Percentiles rank a stretch among this genome's conserved stretches.
Evolutionary conservation across 2,329 filamentous ascomycete genomes (phyloP).

Genomic region (Alternaria hordeiaustralica): DNA sequence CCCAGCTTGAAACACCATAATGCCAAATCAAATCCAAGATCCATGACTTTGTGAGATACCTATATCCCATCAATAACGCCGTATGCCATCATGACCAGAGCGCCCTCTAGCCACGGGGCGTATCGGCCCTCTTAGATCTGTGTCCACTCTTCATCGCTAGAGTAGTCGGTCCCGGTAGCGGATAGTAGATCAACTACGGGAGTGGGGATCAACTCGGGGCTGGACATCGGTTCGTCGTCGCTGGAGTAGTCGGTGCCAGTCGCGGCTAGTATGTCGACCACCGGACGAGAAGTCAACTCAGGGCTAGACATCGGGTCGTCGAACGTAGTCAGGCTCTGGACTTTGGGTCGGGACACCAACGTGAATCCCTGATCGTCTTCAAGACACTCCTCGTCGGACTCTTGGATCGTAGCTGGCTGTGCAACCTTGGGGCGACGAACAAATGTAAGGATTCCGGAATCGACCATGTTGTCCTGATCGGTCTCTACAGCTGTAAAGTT

Average conservation of each 20-base stretch:
- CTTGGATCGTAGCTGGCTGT: background rate
- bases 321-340: background rate
- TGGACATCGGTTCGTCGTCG: constrained; percentile 21
- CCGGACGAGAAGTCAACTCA: constrained; percentile 7
- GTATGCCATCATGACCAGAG: background rate
- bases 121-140: background rate
- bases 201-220: constrained; percentile 16
- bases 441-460: constrained; percentile 12
- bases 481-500: background rate
- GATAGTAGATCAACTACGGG: constrained; percentile 11
- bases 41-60: background rate
- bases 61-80: background rate
- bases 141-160: constrained; percentile 15
- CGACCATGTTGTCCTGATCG: background rate
- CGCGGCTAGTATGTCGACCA: constrained; percentile 11
- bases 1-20: background rate
- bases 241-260: constrained; percentile 15
- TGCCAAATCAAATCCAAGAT: background rate
- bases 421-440: constrained; percentile 14
- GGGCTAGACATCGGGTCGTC: constrained; percentile 18
- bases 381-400: constrained; percentile 11
- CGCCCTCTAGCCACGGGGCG: background rate
- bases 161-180: constrained; percentile 13
- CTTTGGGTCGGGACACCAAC: constrained; percentile 27
- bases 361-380: constrained; percentile 34